Percentiles rank a stretch among this genome's conserved stretches.
Evolutionary conservation across 805 yeast species (phyloP).

Genomic region (Candida ponderosae): DNA sequence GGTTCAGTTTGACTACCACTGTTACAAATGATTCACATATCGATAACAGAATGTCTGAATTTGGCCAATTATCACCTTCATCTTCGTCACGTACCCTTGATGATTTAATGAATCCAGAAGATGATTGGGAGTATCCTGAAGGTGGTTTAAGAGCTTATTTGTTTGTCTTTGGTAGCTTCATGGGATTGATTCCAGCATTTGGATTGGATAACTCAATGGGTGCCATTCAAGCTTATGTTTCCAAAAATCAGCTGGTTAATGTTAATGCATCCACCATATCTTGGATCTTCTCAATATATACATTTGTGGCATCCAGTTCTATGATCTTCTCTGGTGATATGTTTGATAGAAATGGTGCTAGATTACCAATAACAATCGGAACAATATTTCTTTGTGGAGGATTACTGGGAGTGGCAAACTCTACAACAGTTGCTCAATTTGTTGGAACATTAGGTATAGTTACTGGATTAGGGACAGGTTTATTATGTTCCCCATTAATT

Average conservation of each 20-base stretch:
- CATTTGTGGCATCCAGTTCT: slow-evolving; percentile 38
- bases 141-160: slow-evolving; percentile 52
- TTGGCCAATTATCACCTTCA: too few relatives aligned
- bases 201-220: slow-evolving; percentile 56
- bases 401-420: slow-evolving; percentile 42
- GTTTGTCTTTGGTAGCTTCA: slow-evolving; percentile 50
- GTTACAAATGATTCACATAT: too few relatives aligned
- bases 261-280: slow-evolving; percentile 41
- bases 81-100: too few relatives aligned
- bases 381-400: slow-evolving; percentile 37
- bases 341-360: slow-evolving; percentile 48
- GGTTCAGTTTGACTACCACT: too few relatives aligned
- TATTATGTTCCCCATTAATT: slow-evolving; percentile 48
- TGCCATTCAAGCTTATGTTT: slow-evolving; percentile 53
- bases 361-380: slow-evolving; percentile 32
- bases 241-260: slow-evolving; percentile 42
- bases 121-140: slow-evolving; percentile 38
- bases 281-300: slow-evolving; percentile 58
- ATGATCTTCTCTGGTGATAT: slow-evolving; percentile 49
- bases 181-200: slow-evolving; percentile 45
- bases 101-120: slow-evolving; percentile 15
- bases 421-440: slow-evolving; percentile 49
- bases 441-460: slow-evolving; percentile 46
- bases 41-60: too few relatives aligned
- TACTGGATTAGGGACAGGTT: slow-evolving; percentile 50